Evolutionary conservation across 139 green algal genomes (phyloP), one percentile per base, ranked within the genome.

Genomic region (Desmodesmus armatus): DNA sequence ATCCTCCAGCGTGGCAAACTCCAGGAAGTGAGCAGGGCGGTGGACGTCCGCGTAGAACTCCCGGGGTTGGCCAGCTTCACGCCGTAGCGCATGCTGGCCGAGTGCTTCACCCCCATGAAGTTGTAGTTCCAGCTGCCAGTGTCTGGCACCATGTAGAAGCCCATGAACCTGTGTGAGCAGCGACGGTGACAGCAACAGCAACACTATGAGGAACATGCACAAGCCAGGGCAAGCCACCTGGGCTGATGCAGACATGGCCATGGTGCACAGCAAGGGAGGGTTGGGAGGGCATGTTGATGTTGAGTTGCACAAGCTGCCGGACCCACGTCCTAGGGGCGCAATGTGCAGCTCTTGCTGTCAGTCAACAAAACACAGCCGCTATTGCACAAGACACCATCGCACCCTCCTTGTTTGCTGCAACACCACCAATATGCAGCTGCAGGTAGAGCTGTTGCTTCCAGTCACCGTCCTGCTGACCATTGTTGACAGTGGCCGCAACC

Each of bases 121-220:
- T 99, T 99, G 92, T 98, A 99, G 89, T 99, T 99, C 97, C 97
- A 99, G 77, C 79, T 90, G 65, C 95, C 93, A n/a, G 92, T 90
- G 87, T 98, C 94, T 17, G 95, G 96, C 58, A 96, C 92, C 97
- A 99, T 99, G 93, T 96, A 99, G 83, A 98, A 99, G 88, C 97
- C 97, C 92, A 99, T 97, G 93, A 99, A 99, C 82, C 90, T 89
- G 75, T 49, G 25, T 11, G 55, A 31, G 55, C 13, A 65, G 55
- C 55, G n/a, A 17, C 65, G n/a, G n/a, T n/a, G 55, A 65, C 55
- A n/a, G 70, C 40, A 78, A 5, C 67, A 53, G 37, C 0, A 53
- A 15, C 47, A 1, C 13, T 13, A 55, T 55, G 47, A 13, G 47
- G 47, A 23, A 23, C 47, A n/a, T n/a, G 9, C 47, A 55, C 9